Evolutionary conservation across 2,329 filamentous ascomycete species (phyloP).

Genomic region (Scorias spongiosa): DNA sequence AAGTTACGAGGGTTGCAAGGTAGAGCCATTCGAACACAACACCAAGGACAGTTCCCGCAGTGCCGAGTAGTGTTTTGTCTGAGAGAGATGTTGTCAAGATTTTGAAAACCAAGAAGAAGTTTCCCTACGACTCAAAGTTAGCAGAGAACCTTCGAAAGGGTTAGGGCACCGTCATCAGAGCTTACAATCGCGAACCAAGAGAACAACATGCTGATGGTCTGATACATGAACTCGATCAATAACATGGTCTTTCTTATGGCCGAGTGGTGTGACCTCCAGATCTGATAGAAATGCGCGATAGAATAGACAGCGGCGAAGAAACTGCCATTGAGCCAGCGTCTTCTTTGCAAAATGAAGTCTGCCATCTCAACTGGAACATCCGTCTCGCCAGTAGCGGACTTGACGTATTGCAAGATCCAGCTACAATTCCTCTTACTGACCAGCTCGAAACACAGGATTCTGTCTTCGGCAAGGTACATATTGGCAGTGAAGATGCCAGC

Average conservation of each 20-base stretch:
- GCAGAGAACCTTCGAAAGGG: too few species aligned
- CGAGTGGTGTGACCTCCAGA: constrained; percentile 86
- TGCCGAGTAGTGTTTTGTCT: constrained; percentile 52
- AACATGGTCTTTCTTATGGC: constrained; percentile 78
- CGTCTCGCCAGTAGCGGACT: constrained; percentile 90
- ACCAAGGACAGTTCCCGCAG: constrained; percentile 62
- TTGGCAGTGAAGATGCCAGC: constrained; percentile 97
- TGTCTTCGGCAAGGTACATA: constrained; percentile 98
- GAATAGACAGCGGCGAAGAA: constrained; percentile 98
- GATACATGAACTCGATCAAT: constrained; percentile 84
- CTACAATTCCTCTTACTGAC: constrained; percentile 94
- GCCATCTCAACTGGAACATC: constrained; percentile 91
- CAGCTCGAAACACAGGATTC: constrained; percentile 96
- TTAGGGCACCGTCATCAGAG: constrained; percentile 1
- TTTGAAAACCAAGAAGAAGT: constrained; percentile 98
- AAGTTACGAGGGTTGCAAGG: constrained; percentile 77
- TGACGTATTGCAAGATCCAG: constrained; percentile 97
- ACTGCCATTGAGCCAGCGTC: constrained; percentile 93
- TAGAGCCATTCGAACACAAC: constrained; percentile 95
- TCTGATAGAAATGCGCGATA: constrained; percentile 86
- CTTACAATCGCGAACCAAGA: constrained; percentile 86
- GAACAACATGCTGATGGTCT: constrained; percentile 93
- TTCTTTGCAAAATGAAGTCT: constrained; percentile 86
- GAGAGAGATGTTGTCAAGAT: constrained; percentile 84
- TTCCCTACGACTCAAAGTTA: constrained; percentile 37